Percentiles rank a stretch among this genome's conserved stretches.
phyloP scores from a whole-genome alignment of 768 basidiomycete genomes.

The Paxillus ammoniavirescens region DNA sequence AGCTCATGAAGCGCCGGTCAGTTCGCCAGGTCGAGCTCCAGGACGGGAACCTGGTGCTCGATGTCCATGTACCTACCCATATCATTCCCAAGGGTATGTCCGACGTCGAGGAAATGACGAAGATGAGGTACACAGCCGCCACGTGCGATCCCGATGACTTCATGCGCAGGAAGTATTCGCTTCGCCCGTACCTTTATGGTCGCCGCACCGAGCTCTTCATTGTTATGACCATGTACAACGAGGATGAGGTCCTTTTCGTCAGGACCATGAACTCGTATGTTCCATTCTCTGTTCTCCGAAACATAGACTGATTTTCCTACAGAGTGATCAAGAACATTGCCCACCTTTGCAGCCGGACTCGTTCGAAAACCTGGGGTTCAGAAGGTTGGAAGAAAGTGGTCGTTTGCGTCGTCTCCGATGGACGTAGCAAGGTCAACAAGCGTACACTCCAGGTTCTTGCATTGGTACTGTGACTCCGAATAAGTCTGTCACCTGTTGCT shows the following conservation, averaged over 20 bases:
- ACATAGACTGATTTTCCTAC: constrained; percentile 8
- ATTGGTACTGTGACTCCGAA: constrained; percentile 47
- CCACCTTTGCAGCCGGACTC: constrained; percentile 66
- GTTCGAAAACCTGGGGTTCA: constrained; percentile 81
- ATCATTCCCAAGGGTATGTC: constrained; percentile 69
- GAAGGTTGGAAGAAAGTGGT: constrained; percentile 92
- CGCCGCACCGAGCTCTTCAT: constrained; percentile 91
- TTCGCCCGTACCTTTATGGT: constrained; percentile 74
- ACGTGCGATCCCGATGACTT: constrained; percentile 92
- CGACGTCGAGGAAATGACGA: constrained; percentile 70
- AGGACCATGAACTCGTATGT: constrained; percentile 84
- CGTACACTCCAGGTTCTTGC: constrained; percentile 87
- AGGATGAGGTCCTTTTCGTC: constrained; percentile 77
- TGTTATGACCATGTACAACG: constrained; percentile 97
- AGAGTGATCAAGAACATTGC: constrained; percentile 87
- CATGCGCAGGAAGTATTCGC: constrained; percentile 70
- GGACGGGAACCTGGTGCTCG: constrained; percentile 83
- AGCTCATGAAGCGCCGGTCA: constrained; percentile 80
- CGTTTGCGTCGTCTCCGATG: constrained; percentile 85
- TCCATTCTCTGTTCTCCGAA: not conserved
- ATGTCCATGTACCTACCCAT: constrained; percentile 75
- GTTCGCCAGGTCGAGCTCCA: constrained; percentile 77
- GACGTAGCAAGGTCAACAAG: constrained; percentile 84
- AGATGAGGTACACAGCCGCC: constrained; percentile 86
- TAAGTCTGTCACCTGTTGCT: not conserved